Evolutionary conservation across 2,329 filamentous ascomycete species (phyloP).

Genomic region (Diaporthe capsici): DNA sequence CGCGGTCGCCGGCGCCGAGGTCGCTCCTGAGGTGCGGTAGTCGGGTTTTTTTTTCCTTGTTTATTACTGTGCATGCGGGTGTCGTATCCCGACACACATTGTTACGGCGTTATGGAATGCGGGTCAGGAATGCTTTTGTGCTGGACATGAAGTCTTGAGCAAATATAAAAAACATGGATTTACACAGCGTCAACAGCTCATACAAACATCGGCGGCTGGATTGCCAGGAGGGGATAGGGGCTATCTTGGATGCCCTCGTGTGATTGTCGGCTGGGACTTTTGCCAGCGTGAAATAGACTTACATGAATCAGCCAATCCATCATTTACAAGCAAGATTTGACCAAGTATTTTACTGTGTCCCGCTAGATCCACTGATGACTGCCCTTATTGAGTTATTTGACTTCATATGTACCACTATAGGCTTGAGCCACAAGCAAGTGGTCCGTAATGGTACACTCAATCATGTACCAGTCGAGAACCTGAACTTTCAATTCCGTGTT

Average conservation of each 20-base stretch:
- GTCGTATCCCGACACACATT: conserved; percentile 3
- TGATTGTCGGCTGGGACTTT: neutral
- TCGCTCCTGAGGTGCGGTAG: conserved; percentile 54
- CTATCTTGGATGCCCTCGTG: neutral
- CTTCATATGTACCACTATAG: neutral
- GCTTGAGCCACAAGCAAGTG: neutral
- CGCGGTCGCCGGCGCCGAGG: conserved; percentile 66
- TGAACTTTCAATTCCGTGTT: neutral
- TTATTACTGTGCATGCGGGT: neutral
- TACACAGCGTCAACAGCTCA: conserved; percentile 23
- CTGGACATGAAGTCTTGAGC: conserved; percentile 13
- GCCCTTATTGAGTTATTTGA: neutral
- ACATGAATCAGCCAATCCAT: conserved; percentile 15
- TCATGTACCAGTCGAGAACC: neutral
- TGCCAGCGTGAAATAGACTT: conserved; percentile 23
- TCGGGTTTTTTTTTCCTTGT: neutral
- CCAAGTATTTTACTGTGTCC: no score
- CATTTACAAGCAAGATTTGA: neutral
- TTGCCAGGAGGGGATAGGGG: neutral
- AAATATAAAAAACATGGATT: conserved; percentile 21
- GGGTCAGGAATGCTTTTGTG: conserved; percentile 7
- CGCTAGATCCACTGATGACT: no score
- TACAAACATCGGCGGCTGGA: neutral
- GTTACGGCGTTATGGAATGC: conserved; percentile 35
- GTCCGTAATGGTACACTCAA: neutral